phyloP scores from a whole-genome alignment of 2,329 filamentous ascomycete species.

The Aspergillus japonicus region DNA sequence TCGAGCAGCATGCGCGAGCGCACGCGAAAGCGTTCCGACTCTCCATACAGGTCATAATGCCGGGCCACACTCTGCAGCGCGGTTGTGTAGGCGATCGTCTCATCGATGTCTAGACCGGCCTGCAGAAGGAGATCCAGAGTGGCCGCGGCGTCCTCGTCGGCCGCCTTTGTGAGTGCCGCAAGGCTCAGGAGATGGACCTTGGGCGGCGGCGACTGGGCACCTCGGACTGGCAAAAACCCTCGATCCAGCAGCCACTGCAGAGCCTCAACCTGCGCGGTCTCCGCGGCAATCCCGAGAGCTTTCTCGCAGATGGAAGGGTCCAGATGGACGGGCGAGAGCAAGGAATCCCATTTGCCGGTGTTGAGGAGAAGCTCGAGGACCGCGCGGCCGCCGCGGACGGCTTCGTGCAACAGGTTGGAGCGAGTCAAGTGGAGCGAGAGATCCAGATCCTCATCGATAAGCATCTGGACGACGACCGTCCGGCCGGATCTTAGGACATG shows the following conservation, averaged over 20 bases:
- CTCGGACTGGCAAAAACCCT: background rate
- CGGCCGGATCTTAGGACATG: background rate
- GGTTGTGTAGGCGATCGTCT: background rate
- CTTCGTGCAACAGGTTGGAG: background rate
- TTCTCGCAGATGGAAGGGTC: background rate
- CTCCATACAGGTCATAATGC: background rate
- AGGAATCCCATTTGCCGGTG: background rate
- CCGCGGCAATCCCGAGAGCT: background rate
- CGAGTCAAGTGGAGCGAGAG: background rate
- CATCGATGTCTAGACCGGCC: background rate
- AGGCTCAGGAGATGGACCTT: background rate
- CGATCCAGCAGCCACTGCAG: background rate
- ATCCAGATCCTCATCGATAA: background rate
- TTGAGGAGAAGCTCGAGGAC: background rate
- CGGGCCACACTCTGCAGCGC: background rate
- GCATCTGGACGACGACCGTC: background rate
- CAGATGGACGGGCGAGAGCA: background rate
- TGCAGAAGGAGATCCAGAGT: background rate
- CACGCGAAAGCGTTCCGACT: background rate
- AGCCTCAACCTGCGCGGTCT: background rate
- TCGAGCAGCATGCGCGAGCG: background rate
- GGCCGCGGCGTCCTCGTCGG: background rate
- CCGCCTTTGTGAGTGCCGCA: background rate
- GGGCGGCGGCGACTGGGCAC: background rate
- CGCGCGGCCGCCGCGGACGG: background rate